Percentiles rank a stretch among this genome's conserved stretches.
phyloP scores from a whole-genome alignment of 2,329 filamentous ascomycete genomes.

The Pezizomycotina sp. region DNA sequence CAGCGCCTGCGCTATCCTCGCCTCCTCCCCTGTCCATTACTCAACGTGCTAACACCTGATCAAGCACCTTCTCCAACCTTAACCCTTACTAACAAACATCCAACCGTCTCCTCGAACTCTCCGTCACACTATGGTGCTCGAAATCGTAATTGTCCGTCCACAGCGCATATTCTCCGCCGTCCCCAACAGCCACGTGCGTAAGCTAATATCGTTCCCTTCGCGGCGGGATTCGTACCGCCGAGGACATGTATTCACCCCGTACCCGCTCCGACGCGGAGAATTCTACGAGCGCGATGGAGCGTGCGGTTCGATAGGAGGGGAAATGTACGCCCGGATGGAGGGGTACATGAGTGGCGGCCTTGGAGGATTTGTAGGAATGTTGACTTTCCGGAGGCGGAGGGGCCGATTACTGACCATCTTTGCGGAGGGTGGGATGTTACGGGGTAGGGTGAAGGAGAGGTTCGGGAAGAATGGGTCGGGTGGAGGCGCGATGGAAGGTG shows the following conservation, averaged over 20 bases:
- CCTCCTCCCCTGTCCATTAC: constrained; percentile 83
- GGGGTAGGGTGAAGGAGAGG: constrained; percentile 53
- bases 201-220: constrained; percentile 74
- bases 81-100: constrained; percentile 53
- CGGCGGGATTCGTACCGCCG: constrained; percentile 77
- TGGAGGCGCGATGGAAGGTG: constrained; percentile 68
- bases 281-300: constrained; percentile 70
- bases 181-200: constrained; percentile 65
- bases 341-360: constrained; percentile 58
- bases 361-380: constrained; percentile 64
- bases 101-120: constrained; percentile 37
- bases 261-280: constrained; percentile 54
- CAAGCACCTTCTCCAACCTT: constrained; percentile 48
- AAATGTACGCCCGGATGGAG: constrained; percentile 58
- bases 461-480: constrained; percentile 60
- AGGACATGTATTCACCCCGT: constrained; percentile 25
- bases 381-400: constrained; percentile 63
- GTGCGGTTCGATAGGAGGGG: constrained; percentile 52
- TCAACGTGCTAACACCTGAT: constrained; percentile 73
- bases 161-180: constrained; percentile 61
- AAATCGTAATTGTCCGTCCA: constrained; percentile 36
- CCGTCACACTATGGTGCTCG: neutral
- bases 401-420: constrained; percentile 72
- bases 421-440: constrained; percentile 35
- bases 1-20: constrained; percentile 74